A percentile compares a stretch with the other conserved stretches of the same genome.
Conservation (phyloP, 495 filamentous ascomycete species). For the Hypoxylon crocopeplum region DNA sequence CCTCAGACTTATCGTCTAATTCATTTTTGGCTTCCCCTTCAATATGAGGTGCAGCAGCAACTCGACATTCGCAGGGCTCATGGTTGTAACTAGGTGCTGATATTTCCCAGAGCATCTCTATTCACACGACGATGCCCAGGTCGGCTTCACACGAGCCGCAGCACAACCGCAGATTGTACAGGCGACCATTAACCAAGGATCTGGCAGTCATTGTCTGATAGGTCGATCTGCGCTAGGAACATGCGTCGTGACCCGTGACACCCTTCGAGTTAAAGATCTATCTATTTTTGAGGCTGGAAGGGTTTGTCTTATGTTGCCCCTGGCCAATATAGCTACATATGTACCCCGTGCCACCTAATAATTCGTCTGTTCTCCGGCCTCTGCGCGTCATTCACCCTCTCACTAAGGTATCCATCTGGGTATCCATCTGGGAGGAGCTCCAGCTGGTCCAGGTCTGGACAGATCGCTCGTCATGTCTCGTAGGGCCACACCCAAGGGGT, state of each 20-base stretch:
- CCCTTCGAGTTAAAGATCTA: constrained; percentile 24
- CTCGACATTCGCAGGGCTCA: neutral
- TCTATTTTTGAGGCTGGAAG: constrained; percentile 27
- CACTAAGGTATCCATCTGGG: constrained; percentile 18
- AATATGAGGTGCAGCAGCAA: neutral
- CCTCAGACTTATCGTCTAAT: constrained; percentile 5
- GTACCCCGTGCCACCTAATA: constrained; percentile 32
- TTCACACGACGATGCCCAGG: no score
- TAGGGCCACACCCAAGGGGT: constrained; percentile 35
- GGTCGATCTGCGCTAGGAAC: constrained; percentile 30
- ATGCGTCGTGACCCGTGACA: constrained; percentile 28
- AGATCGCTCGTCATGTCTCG: constrained; percentile 22
- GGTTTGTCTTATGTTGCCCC: constrained; percentile 33
- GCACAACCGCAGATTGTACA: constrained; percentile 14
- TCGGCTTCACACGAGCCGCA: no score
- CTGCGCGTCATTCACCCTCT: constrained; percentile 16
- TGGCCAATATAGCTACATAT: constrained; percentile 29
- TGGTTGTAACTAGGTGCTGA: constrained; percentile 15
- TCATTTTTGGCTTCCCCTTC: neutral
- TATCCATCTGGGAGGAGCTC: neutral
- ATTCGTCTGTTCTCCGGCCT: constrained; percentile 22
- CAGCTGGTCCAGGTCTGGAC: neutral
- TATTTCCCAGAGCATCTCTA: constrained; percentile 1
- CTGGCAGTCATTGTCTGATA: constrained; percentile 16
- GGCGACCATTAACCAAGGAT: constrained; percentile 16